These are phyloP conservation scores for Cadophora gregata DNA, from an alignment of 2,329 filamentous ascomycete species.

Conservation along the genomic window DNA sequence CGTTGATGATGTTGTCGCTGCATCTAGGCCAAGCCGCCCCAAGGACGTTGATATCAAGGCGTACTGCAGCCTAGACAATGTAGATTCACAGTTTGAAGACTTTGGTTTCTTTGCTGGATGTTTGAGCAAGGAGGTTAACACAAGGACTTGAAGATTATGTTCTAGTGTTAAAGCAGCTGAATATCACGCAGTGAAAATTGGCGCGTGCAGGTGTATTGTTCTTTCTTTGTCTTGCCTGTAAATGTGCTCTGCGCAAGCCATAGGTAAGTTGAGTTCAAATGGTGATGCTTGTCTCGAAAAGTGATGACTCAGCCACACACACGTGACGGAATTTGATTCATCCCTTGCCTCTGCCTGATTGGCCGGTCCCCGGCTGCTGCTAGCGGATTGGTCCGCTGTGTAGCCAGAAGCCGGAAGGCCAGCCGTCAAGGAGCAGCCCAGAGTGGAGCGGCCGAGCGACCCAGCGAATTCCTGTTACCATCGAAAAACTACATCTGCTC, in stretches of 20 bases:
- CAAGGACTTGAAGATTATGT: background rate
- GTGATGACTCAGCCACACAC: background rate
- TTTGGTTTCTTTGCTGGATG: background rate
- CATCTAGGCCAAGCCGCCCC: constrained; percentile 21
- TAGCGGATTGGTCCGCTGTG: constrained; percentile 13
- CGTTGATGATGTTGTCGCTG: constrained; percentile 13
- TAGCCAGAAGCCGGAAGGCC: constrained; percentile 14
- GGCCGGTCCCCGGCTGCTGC: background rate
- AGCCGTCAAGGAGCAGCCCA: background rate
- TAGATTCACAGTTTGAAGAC: background rate
- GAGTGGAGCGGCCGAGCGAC: too few species aligned
- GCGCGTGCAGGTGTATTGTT: background rate
- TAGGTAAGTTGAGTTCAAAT: too few species aligned
- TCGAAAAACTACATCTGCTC: constrained; percentile 9
- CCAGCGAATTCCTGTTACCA: constrained; percentile 25
- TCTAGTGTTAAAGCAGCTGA: background rate
- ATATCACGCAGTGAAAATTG: background rate
- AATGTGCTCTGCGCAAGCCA: background rate
- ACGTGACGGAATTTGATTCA: background rate
- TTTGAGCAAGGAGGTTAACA: background rate
- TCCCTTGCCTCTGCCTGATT: constrained; percentile 4
- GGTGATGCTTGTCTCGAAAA: background rate
- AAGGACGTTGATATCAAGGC: constrained; percentile 15
- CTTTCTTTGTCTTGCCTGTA: background rate
- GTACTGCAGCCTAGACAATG: constrained; percentile 4